Base-by-base conservation (phyloP, 192 early-diverging fungal species). In the Radiomyces spectabilis region DNA sequence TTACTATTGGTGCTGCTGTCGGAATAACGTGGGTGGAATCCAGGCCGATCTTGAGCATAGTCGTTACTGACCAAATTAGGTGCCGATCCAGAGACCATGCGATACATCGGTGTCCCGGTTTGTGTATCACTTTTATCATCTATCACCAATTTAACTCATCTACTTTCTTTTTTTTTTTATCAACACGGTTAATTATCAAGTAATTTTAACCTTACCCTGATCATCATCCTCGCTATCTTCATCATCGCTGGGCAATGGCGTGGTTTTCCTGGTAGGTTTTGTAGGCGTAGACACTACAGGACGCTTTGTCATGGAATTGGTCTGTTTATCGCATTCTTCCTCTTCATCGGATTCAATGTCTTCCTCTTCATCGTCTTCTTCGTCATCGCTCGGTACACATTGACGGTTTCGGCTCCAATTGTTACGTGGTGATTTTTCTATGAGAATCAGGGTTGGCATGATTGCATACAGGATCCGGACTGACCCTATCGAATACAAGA, bases 231-330 rank as follows among this genome's bases (percentile, higher is more conserved):
- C 55, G 22, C 47, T 41, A 6, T 62, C 53, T 31, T 62, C 61
- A 22, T 64, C 61, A 45, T 62, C 60, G 33, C 53, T 55, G 13
- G 60, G 53, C 32, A 55, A 35, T 3, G 55, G 55, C 32, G 34
- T 54, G 21, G 53, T 25, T 47, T 7, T 31, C 48, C 27, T 47
- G 24, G 12, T 48, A 13, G 15, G 9, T 5, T 12, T 21, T 25
- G 24, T 21, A 25, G 46, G 46, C 7, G 13, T 13, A 9, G 41
- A 19, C 7, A 21, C 12, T 18, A n/a, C 12, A 42, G 19, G 41
- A 42, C 8, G 12, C n/a, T n/a, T n/a, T n/a, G 19, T 42, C 8
- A 18, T 10, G 42, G 42, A 15, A 22, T n/a, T 10, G 19, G 42
- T 44, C 7, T 18, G 8, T 26, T 44, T 9, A 18, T 18, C 21